These are phyloP conservation scores for Noccaea bulbosa DNA, from an alignment of 345 rosid genomes.

Conservation along the genomic window DNA sequence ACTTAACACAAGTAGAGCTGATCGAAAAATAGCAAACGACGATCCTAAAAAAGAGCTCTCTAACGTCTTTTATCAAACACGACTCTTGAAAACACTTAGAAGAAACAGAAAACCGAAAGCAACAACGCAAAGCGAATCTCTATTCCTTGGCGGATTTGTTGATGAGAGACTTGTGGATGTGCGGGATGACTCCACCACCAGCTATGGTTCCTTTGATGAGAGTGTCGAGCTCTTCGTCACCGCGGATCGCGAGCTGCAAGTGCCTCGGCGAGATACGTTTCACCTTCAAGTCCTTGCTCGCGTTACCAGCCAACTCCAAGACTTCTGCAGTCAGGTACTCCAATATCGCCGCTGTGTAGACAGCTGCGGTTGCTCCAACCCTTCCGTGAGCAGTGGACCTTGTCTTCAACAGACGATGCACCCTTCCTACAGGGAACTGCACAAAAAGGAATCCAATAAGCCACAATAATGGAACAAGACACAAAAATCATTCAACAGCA, in stretches of 20 bases:
- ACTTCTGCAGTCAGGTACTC: conserved; percentile 77
- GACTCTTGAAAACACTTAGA: conserved; percentile 14
- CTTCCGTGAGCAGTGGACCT: conserved; percentile 72
- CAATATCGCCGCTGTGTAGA: conserved; percentile 67
- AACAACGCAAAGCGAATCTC: conserved; percentile 3
- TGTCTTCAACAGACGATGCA: conserved; percentile 63
- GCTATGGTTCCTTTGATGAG: conserved; percentile 76
- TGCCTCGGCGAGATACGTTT: conserved; percentile 74
- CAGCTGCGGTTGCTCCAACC: conserved; percentile 82
- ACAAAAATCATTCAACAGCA: neutral
- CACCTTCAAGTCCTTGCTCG: conserved; percentile 76
- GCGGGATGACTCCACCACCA: conserved; percentile 79
- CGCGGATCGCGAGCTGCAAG: conserved; percentile 72
- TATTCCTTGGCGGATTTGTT: conserved; percentile 73
- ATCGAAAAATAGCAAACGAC: conserved; percentile 17
- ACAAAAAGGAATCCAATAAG: neutral
- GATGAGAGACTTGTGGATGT: conserved; percentile 78
- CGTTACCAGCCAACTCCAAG: conserved; percentile 71
- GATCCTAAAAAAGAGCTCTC: conserved; percentile 42
- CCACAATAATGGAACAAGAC: neutral
- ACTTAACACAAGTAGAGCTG: conserved; percentile 28
- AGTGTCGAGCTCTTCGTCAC: conserved; percentile 76
- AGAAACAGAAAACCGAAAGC: neutral
- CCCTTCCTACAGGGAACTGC: conserved; percentile 74
- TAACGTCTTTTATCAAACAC: conserved; percentile 39